Base-by-base conservation (phyloP, 768 basidiomycete species). In the Exidia glandulosa region DNA sequence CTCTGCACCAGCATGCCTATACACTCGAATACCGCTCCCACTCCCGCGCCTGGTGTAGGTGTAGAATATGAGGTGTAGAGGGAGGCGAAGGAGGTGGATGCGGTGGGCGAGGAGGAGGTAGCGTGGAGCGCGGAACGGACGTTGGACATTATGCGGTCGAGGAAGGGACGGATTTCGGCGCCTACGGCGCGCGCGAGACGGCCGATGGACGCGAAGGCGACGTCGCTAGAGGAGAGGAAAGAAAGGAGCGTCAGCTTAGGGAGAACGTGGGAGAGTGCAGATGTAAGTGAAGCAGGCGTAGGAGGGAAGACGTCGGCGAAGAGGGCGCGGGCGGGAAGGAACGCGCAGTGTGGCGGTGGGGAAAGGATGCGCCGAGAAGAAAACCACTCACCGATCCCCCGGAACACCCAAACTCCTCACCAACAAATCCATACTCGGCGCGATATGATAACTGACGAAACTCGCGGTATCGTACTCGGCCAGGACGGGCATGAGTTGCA, bases 131-230 rank as follows among this genome's bases (percentile, higher is more conserved):
- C 92, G 58, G 83, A 78, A 70, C 95, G 96, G 67, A 98, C 88
- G 58, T 90, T 86, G 58, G 74, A 69, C 82, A 98, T 91, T 60
- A 96, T 88, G 3, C 86, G 82, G 62, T 98, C 95, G 29, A 98
- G 80, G 71, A 96, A 99, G 0, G 86, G 86, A 67, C 94, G 92
- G 90, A 98, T 96, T 62, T 94, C 92, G 62, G 91, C 89, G 50
- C 86, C 86, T 25, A 98, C 90, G 56, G 90, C 88, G 48, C 84
- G 83, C 2, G 96, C 93, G 57, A 95, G 90, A 67, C 95, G 92
- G 0, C 96, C 96, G 63, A 99, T 94, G 2, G 96, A 94, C 64
- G 93, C 86, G 70, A 97, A 98, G 2, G 94, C 94, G 50, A 54
- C 50, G 50, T 54, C 16, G 27, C 25, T 12, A 14, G 16, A 36